A percentile compares a stretch with the other conserved stretches of the same genome.
These are phyloP conservation scores for Exserohilum rostratum DNA, from an alignment of 2,329 filamentous ascomycete species.

Conservation along the genomic window DNA sequence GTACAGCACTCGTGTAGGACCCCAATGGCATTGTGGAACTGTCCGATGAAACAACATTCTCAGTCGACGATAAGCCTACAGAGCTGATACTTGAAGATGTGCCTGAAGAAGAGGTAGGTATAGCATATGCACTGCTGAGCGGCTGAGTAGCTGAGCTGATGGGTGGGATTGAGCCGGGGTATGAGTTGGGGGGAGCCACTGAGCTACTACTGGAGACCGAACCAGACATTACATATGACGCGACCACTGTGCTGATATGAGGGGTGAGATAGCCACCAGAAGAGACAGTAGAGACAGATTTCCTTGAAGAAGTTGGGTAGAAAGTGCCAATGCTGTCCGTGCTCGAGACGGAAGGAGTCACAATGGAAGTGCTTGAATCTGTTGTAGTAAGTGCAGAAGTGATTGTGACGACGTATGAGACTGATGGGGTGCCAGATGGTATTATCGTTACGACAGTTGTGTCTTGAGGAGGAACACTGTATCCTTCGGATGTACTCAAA, in stretches of 20 bases:
- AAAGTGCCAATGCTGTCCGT: slow-evolving; percentile 6
- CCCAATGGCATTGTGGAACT: slow-evolving; percentile 3
- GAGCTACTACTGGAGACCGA: slow-evolving; percentile 3
- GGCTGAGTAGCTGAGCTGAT: neutral
- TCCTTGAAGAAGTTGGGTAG: slow-evolving; percentile 7
- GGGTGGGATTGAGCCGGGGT: slow-evolving; percentile 1
- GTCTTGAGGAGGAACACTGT: neutral
- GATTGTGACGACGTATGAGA: neutral
- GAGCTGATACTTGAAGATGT: neutral
- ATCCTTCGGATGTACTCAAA: slow-evolving; percentile 9
- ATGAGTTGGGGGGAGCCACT: neutral
- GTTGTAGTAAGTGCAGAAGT: neutral
- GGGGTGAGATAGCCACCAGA: slow-evolving; percentile 7
- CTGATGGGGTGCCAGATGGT: neutral
- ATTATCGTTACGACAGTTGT: neutral
- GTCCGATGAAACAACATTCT: neutral
- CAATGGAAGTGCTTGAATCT: neutral
- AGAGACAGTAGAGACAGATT: neutral
- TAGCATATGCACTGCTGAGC: slow-evolving; percentile 2
- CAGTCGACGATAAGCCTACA: slow-evolving; percentile 5
- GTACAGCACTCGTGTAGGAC: neutral
- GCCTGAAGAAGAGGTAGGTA: neutral
- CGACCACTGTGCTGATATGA: slow-evolving; percentile 4
- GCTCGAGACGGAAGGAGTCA: slow-evolving; percentile 3
- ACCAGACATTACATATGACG: neutral